Conservation (phyloP, 345 rosid genomes). For the Cardamine resedifolia region DNA sequence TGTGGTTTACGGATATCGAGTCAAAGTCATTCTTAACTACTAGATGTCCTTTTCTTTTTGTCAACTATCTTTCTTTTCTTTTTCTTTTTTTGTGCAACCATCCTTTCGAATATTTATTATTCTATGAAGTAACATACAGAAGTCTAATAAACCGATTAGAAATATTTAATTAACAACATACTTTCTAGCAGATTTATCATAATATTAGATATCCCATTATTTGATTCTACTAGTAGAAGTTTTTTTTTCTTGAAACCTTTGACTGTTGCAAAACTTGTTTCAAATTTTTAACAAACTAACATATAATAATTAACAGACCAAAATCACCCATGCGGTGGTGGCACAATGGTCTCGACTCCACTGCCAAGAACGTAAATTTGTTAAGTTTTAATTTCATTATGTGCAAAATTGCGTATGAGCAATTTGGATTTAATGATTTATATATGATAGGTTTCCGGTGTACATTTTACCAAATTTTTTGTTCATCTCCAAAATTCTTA, state of each 20-base stretch:
- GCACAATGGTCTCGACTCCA: too few relatives aligned
- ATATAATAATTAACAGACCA: neutral
- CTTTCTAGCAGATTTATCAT: too few relatives aligned
- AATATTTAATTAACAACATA: neutral
- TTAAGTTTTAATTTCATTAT: neutral
- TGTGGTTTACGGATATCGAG: neutral
- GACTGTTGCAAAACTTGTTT: too few relatives aligned
- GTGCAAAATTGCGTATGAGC: neutral
- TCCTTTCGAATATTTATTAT: constrained; percentile 7
- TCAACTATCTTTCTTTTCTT: constrained; percentile 16
- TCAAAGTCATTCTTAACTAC: constrained; percentile 22
- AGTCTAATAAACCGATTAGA: neutral
- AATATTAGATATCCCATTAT: neutral
- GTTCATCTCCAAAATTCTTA: too few relatives aligned
- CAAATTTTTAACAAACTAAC: neutral
- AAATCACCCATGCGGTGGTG: neutral
- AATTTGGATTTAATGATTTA: too few relatives aligned
- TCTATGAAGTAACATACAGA: neutral
- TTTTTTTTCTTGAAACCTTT: neutral
- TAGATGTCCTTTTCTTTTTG: neutral
- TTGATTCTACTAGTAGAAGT: neutral
- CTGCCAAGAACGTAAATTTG: too few relatives aligned
- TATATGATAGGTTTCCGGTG: too few relatives aligned
- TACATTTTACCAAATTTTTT: too few relatives aligned
- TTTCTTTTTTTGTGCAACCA: neutral